A percentile compares a stretch with the other conserved stretches of the same genome.
phyloP scores from a whole-genome alignment of 495 filamentous ascomycete genomes.

The Neurospora sp. region DNA sequence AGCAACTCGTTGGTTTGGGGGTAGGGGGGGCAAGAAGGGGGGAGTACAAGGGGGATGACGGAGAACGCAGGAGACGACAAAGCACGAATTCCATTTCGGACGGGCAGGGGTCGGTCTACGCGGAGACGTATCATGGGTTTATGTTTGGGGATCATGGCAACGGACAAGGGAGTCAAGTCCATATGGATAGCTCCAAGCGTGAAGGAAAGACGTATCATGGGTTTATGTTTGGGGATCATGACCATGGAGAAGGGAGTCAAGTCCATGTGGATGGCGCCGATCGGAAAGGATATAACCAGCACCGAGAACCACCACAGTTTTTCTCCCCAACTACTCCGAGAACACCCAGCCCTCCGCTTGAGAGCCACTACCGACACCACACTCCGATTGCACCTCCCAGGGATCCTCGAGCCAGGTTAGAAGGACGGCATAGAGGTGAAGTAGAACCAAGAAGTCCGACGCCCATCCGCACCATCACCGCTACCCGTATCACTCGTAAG shows the following conservation, averaged over 20 bases:
- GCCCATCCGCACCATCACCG: fast-evolving
- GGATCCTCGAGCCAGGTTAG: neutral
- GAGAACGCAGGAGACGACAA: neutral
- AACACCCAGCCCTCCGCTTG: neutral
- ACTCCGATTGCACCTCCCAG: neutral
- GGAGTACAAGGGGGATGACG: neutral
- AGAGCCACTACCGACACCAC: neutral
- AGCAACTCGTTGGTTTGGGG: neutral
- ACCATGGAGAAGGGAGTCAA: neutral
- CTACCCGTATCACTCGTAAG: fast-evolving
- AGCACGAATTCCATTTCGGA: neutral
- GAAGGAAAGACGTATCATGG: neutral
- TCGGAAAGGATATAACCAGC: neutral
- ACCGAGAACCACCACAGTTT: neutral
- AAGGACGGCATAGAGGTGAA: neutral
- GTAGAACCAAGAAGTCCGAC: neutral
- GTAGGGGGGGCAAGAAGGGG: neutral
- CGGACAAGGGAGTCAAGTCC: neutral
- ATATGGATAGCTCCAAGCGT: too few species aligned
- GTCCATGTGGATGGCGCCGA: neutral
- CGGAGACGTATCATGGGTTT: neutral
- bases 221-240: neutral
- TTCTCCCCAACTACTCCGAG: neutral
- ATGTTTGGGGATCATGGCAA: neutral
- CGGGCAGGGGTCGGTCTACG: neutral